Evolutionary conservation across 1,284 basidiomycete species (phyloP).

Genomic region (Coniophora puteana): DNA sequence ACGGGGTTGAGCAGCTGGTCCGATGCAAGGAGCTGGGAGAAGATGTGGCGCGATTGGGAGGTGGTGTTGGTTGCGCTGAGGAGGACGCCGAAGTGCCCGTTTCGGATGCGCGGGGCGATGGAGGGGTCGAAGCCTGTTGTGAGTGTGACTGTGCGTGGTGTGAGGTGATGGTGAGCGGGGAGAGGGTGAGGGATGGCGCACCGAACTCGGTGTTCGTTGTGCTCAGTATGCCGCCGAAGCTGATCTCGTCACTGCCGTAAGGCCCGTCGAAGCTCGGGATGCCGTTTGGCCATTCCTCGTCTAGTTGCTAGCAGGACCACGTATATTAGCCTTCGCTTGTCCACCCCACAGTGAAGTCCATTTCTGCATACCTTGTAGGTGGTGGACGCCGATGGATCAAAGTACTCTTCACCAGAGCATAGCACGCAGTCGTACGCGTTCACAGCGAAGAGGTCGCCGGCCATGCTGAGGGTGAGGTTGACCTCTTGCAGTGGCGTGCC

Average conservation of each 20-base stretch:
- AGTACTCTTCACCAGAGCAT: slow-evolving; percentile 19
- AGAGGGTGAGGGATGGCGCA: not conserved
- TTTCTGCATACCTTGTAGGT: slow-evolving; percentile 20
- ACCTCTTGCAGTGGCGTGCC: slow-evolving; percentile 24
- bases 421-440: slow-evolving; percentile 23
- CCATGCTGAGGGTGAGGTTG: slow-evolving; percentile 20
- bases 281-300: no score
- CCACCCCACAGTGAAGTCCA: slow-evolving; percentile 1
- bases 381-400: slow-evolving; percentile 22
- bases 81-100: slow-evolving; percentile 24
- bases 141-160: slow-evolving; percentile 16
- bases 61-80: slow-evolving; percentile 19
- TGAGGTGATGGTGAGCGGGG: not conserved
- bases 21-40: slow-evolving; percentile 17
- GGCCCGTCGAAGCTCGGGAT: no score
- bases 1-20: slow-evolving; percentile 27
- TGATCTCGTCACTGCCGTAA: slow-evolving; percentile 19
- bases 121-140: slow-evolving; percentile 14
- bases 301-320: no score
- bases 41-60: slow-evolving; percentile 6
- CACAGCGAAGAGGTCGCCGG: slow-evolving; percentile 9
- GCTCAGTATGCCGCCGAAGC: slow-evolving; percentile 21
- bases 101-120: slow-evolving; percentile 11
- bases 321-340: no score
- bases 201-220: slow-evolving; percentile 15